Evolutionary conservation across 2,329 filamentous ascomycete genomes (phyloP).

Genomic region (Xylaria sp.): DNA sequence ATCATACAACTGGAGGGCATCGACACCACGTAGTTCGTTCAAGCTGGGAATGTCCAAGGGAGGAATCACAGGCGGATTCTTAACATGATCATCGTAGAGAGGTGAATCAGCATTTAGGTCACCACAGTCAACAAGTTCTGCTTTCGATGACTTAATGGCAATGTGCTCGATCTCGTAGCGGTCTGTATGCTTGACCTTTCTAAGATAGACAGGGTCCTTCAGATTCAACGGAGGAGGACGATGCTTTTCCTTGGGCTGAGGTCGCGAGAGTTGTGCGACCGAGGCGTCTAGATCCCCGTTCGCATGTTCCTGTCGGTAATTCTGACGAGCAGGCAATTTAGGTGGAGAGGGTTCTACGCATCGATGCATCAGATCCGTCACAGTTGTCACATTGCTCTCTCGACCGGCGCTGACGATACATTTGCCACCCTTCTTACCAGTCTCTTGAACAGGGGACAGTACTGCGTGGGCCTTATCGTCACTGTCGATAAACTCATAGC

Average conservation of each 20-base stretch:
- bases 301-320: neutral
- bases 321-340: slow-evolving; percentile 6
- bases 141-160: slow-evolving; percentile 31
- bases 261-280: slow-evolving; percentile 1
- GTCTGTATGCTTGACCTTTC: slow-evolving; percentile 18
- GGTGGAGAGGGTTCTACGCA: slow-evolving; percentile 12
- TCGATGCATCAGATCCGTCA: slow-evolving; percentile 39
- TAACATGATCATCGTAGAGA: slow-evolving; percentile 8
- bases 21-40: neutral
- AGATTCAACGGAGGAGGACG: slow-evolving; percentile 34
- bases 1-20: slow-evolving; percentile 22
- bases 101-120: slow-evolving; percentile 12
- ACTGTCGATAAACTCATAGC: slow-evolving; percentile 35
- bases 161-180: slow-evolving; percentile 30
- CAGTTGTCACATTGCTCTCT: slow-evolving; percentile 42
- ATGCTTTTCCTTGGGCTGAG: slow-evolving; percentile 18
- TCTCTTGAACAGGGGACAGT: slow-evolving; percentile 33
- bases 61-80: slow-evolving; percentile 10
- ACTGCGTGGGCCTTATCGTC: slow-evolving; percentile 23
- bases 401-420: slow-evolving; percentile 9
- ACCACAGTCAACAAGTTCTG: slow-evolving; percentile 15
- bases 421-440: neutral
- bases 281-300: neutral
- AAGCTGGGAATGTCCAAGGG: slow-evolving; percentile 24
- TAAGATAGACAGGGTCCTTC: slow-evolving; percentile 15